Evolutionary conservation across 768 basidiomycete species (phyloP).

Genomic region (Termitomyces sp.): DNA sequence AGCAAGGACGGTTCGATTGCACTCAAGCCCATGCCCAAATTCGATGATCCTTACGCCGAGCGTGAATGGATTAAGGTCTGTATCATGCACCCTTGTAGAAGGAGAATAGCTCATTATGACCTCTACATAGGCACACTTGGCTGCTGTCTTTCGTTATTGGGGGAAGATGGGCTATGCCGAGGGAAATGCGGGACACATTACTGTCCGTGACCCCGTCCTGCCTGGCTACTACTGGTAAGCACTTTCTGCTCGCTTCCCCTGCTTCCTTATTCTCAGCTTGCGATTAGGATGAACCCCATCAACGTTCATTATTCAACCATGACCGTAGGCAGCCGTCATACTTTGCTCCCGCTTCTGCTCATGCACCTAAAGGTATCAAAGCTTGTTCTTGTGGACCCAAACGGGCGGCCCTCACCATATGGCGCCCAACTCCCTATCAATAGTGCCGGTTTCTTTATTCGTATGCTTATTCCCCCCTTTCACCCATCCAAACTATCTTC

Average conservation of each 20-base stretch:
- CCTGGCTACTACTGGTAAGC: constrained; percentile 26
- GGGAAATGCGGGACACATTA: constrained; percentile 50
- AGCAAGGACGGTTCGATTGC: constrained; percentile 20
- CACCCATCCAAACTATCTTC: neutral
- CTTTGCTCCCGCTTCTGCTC: neutral
- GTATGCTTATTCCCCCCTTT: constrained; percentile 5
- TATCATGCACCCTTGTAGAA: neutral
- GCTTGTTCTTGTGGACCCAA: constrained; percentile 25
- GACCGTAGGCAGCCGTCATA: constrained; percentile 13
- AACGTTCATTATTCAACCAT: constrained; percentile 26
- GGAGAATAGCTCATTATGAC: neutral
- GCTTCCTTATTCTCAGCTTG: neutral
- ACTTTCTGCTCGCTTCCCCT: neutral
- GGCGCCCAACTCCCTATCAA: constrained; percentile 29
- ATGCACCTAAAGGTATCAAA: constrained; percentile 20
- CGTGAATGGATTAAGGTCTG: constrained; percentile 27
- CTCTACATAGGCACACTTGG: constrained; percentile 21
- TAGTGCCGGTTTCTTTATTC: constrained; percentile 24
- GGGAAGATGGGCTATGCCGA: constrained; percentile 43
- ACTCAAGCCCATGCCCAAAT: constrained; percentile 20
- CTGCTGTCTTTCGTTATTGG: constrained; percentile 26
- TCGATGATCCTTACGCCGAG: constrained; percentile 22
- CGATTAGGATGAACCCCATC: constrained; percentile 26
- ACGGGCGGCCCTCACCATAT: constrained; percentile 22
- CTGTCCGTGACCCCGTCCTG: constrained; percentile 35